Percentiles rank a stretch among this genome's conserved stretches.
These are phyloP conservation scores for Pythium utonaiense DNA, from an alignment of 352 stramenopile genomes.

Conservation along the genomic window DNA sequence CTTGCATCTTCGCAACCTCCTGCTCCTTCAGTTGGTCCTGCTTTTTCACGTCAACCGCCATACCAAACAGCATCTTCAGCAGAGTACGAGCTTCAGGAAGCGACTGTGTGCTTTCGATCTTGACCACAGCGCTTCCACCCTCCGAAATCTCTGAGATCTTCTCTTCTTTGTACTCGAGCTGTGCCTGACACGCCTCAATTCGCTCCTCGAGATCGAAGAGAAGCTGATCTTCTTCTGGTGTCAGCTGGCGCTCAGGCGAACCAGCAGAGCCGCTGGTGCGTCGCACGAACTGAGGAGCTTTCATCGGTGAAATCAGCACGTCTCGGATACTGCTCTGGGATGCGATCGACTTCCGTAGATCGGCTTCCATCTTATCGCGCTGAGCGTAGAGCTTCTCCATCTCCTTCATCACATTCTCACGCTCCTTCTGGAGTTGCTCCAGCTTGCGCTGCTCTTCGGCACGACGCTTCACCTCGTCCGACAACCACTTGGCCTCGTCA, in stretches of 20 bases:
- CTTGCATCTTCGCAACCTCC: constrained; percentile 67
- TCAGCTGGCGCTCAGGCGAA: constrained; percentile 47
- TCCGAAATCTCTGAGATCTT: constrained; percentile 83
- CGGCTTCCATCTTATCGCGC: constrained; percentile 62
- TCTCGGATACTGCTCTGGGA: constrained; percentile 69
- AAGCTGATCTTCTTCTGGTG: constrained; percentile 76
- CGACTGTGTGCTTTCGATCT: constrained; percentile 82
- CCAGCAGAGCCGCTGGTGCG: constrained; percentile 34
- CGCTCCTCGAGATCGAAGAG: constrained; percentile 82
- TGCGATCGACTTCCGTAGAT: constrained; percentile 62
- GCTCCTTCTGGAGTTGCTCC: constrained; percentile 78
- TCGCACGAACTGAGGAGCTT: constrained; percentile 37
- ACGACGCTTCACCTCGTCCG: constrained; percentile 76
- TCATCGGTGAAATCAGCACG: constrained; percentile 73
- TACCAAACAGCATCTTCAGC: constrained; percentile 82
- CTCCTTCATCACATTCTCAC: constrained; percentile 69
- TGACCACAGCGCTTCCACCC: constrained; percentile 46
- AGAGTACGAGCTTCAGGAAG: constrained; percentile 77
- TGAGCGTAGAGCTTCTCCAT: constrained; percentile 80
- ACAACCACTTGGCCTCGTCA: constrained; percentile 75
- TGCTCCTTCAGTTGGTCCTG: constrained; percentile 81
- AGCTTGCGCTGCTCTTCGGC: constrained; percentile 83
- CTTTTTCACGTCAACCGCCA: constrained; percentile 87
- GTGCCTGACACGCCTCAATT: constrained; percentile 82
- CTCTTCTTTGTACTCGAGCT: constrained; percentile 88